A percentile compares a stretch with the other conserved stretches of the same genome.
phyloP scores from a whole-genome alignment of 1,284 basidiomycete species.

The Exobasidium rhododendri region DNA sequence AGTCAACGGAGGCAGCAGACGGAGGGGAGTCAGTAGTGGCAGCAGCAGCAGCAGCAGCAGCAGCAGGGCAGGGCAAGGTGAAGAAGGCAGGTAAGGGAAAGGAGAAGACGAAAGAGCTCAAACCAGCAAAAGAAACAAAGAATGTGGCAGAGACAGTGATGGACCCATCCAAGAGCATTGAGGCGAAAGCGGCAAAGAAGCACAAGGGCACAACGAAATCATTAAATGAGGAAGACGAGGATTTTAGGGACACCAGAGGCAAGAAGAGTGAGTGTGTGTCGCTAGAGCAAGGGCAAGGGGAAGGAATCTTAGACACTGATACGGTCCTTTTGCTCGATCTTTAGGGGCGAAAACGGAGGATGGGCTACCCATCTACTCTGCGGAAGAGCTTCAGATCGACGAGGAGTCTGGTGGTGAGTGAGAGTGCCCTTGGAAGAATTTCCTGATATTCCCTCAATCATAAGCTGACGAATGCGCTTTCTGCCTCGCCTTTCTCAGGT shows the following conservation, averaged over 20 bases:
- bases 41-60: not conserved
- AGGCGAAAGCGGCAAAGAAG: not conserved
- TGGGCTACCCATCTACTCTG: not conserved
- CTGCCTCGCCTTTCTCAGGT: too few species aligned
- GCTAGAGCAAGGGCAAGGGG: not conserved
- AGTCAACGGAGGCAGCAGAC: not conserved
- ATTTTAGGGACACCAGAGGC: slow-evolving; percentile 1
- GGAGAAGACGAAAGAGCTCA: not conserved
- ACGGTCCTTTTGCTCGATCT: not conserved
- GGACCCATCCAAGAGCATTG: not conserved
- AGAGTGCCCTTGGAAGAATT: too few species aligned
- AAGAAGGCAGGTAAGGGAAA: not conserved
- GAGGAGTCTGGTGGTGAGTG: slow-evolving; percentile 2
- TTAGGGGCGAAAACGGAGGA: not conserved
- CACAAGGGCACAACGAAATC: not conserved
- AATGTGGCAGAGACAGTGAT: not conserved
- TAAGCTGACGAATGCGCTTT: too few species aligned
- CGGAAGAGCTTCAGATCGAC: slow-evolving; percentile 2
- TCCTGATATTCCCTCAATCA: slow-evolving; percentile 1
- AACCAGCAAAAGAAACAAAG: not conserved
- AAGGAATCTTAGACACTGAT: not conserved
- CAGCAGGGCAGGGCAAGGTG: not conserved
- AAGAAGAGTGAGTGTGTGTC: slow-evolving; percentile 3
- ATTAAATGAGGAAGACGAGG: slow-evolving; percentile 2
- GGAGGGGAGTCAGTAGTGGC: not conserved